Base-by-base conservation (phyloP, 1,284 basidiomycete species). In the Trametes versicolor region DNA sequence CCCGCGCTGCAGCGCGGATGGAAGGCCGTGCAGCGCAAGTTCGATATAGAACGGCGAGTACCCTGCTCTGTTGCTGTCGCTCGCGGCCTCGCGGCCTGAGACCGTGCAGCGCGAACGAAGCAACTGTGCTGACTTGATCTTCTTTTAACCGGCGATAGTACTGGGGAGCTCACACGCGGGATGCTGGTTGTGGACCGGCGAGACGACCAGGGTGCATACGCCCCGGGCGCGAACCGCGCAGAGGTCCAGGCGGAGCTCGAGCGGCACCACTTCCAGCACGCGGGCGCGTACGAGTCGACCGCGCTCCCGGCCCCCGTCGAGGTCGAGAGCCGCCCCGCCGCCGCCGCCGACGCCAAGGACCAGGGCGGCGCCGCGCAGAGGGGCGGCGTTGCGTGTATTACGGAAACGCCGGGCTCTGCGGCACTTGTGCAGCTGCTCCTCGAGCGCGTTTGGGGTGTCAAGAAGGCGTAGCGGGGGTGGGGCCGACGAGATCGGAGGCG, bases 161-260 rank as follows among this genome's bases (percentile, higher is more conserved):
- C 64, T 15, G 85, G 82, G 12, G 85, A 86, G 63, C 68, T 90
- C 21, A 93, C 91, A 25, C 84, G 91, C 47, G 92, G 92, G 17
- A 92, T 93, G 90, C 79, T 92, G 63, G 88, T 93, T 17, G 83
- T 90, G 8, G 91, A 93, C 72, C 80, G 89, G 65, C 82, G 92
- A 49, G 80, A 81, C n/a, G 88, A 87, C 63, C 75, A 80, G 64
- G 81, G 83, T 19, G 87, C 84, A 6, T 89, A 91, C 74, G 81
- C 85, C 2, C 83, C 85, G 0, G 89, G 89, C 15, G 79, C 80
- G 17, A 92, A 89, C 73, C 86, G 90, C 57, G 85, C 87, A 2
- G 75, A 85, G 63, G 82, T 87, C 2, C 89, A 92, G 68, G 82
- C 82, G 41, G 79, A 84, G 63, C 77, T 87, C 23, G 82, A 85